Evolutionary conservation across 768 basidiomycete species (phyloP), one percentile per base, ranked within the genome.

Genomic region (Mycena galericulata): DNA sequence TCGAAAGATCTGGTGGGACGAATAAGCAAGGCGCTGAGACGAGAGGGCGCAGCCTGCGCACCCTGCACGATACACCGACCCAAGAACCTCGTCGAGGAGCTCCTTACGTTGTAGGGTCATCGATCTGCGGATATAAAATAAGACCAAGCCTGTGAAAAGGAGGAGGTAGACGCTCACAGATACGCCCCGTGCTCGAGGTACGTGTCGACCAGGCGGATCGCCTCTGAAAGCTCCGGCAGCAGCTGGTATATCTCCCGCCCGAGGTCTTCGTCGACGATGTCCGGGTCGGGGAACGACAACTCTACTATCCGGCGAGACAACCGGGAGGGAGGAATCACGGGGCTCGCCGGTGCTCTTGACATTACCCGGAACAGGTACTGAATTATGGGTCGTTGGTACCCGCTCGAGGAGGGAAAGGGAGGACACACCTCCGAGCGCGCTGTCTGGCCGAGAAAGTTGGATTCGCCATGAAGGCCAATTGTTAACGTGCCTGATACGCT

Each of bases 171-270:
- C 20, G 79, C 88, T 74, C 70, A 91, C 90, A 90, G 73, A 75
- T 81, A 88, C 72, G 85, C 81, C 15, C 87, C 90, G 75, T 87
- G 84, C 62, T 90, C 88, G 41, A 92, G 78, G 75, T 92, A 94
- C 34, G 89, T 78, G 43, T 92, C 88, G 63, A 88, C 90, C 22
- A 93, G 79, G 18, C 82, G 84, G 17, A 85, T 78, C 1, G 92
- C 91, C 70, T 92, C 87, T 4, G 87, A 83, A 3, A 87, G 78
- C 8, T 14, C 14, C 0, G 87, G 79, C 2, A 91, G 80, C 41
- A 85, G 72, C 15, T 73, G 72, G 68, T 86, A 83, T 34, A 90
- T 80, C 56, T 88, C 81, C 32, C 75, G 66, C 8, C 80, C 82
- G 4, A 89, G 64, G 0, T 81, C 81, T 1, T 75, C 68, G 47